phyloP scores from a whole-genome alignment of 257 asterid genomes.

The Cinchona pubescens region DNA sequence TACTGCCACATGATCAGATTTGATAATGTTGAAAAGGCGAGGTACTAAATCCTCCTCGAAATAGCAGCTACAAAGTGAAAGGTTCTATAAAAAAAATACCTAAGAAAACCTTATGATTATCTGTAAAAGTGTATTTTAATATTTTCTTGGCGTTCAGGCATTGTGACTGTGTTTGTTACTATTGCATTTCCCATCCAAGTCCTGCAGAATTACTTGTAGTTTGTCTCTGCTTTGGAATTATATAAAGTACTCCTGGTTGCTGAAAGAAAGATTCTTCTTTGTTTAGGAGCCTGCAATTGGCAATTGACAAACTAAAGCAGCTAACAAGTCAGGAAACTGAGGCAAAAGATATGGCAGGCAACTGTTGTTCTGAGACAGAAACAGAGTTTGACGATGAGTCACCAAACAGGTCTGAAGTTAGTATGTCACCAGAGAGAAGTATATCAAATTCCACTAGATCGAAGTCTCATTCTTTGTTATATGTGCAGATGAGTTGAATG shows the following conservation, averaged over 20 bases:
- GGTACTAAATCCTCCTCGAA: conserved; percentile 33
- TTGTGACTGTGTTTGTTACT: neutral
- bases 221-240: neutral
- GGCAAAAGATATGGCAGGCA: conserved; percentile 36
- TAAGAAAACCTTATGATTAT: neutral
- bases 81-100: neutral
- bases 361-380: conserved; percentile 77
- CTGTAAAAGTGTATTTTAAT: neutral
- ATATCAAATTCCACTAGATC: conserved; percentile 30
- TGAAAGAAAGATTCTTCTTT: neutral
- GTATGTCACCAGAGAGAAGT: conserved; percentile 40
- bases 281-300: conserved; percentile 53
- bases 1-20: conserved; percentile 93
- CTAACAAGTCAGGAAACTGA: conserved; percentile 38
- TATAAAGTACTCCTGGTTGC: neutral
- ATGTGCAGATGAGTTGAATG: conserved; percentile 42
- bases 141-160: neutral
- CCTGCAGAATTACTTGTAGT: neutral
- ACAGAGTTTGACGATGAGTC: conserved; percentile 56
- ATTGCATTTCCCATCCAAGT: neutral
- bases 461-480: conserved; percentile 35
- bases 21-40: conserved; percentile 76
- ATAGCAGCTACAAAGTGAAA: neutral
- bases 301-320: conserved; percentile 59
- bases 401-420: conserved; percentile 47